Base-by-base conservation (phyloP, 352 stramenopile species). In the Phytophthora chlamydospora region DNA sequence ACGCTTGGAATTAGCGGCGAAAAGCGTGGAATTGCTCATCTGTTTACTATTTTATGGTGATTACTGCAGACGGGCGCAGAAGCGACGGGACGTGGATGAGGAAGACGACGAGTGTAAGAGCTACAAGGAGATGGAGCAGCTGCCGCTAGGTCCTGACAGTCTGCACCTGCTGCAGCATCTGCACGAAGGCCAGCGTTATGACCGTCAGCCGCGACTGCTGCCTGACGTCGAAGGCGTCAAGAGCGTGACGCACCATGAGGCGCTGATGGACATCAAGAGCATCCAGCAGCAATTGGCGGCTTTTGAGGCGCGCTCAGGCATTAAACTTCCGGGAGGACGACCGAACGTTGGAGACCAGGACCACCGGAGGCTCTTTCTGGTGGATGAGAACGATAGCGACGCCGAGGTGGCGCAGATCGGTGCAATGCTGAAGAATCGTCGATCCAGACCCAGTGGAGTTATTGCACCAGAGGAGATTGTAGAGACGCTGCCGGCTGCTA, bases 391-490 rank as follows among this genome's bases (percentile, higher is more conserved):
- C 12, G 62, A 68, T n/a, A 71, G 56, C 32, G 66, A 84, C 1
- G 73, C 68, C 16, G 57, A 76, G 16, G 33, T 58, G 12, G 62
- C 68, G 13, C 51, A 41, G n/a, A 58, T 71, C 29, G 45, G 35
- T 27, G 62, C 63, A 43, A 50, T 68, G 19, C 27, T 76, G 16
- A 73, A 76, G 34, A 78, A 85, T 45, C 73, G 73, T 19, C 65
- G 75, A 8, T 24, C 68, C n/a, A 70, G 81, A 32, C 29, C 72
- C 3, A 80, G 60, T 50, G 74, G 65, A 33, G 71, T 88, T n/a
- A 66, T 91, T 48, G 80, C 83, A 29, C 77, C 85, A 0, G 85
- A 93, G 55, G 85, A 92, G 51, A 65, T 94, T 40, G 74, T 94
- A 8, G 79, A 89, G 69, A 78, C 83, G 14, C 69, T 94, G 12